phyloP scores from a whole-genome alignment of 805 yeast genomes.

The Saccharomycopsis malanga region DNA sequence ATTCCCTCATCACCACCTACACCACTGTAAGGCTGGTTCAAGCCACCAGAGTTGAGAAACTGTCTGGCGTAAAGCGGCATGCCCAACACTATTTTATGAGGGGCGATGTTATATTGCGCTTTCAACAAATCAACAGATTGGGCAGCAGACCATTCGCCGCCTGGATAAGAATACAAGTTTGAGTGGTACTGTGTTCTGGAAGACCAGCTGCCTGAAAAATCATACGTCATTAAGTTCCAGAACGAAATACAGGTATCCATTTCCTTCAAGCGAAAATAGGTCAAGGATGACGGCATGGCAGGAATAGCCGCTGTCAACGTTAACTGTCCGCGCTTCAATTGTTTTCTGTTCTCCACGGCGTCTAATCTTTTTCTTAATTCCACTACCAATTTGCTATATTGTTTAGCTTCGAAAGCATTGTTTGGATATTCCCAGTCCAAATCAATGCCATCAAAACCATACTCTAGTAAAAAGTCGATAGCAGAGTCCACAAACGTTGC shows the following conservation, averaged over 20 bases:
- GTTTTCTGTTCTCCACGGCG: constrained; percentile 29
- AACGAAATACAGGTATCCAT: constrained; percentile 54
- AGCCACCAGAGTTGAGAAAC: constrained; percentile 36
- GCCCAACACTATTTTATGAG: constrained; percentile 62
- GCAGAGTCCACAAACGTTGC: constrained; percentile 44
- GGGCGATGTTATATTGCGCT: constrained; percentile 32
- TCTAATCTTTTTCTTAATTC: constrained; percentile 36
- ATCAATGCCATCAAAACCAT: constrained; percentile 85
- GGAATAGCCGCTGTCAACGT: constrained; percentile 74
- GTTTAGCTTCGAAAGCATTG: constrained; percentile 36
- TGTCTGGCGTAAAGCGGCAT: constrained; percentile 82
- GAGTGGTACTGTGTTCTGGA: constrained; percentile 56
- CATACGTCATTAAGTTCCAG: constrained; percentile 92
- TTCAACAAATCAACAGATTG: constrained; percentile 40
- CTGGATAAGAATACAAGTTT: constrained; percentile 42
- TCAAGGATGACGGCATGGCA: constrained; percentile 43
- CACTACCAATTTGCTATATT: constrained; percentile 38
- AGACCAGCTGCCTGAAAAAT: constrained; percentile 78
- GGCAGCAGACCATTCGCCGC: constrained; percentile 41
- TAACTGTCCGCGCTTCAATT: constrained; percentile 28
- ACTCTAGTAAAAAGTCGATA: constrained; percentile 38
- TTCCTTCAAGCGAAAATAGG: constrained; percentile 37
- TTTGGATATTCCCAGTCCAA: constrained; percentile 92
- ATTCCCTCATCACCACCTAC: constrained; percentile 40
- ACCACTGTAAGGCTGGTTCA: constrained; percentile 39